Evolutionary conservation across 768 basidiomycete species (phyloP), one percentile per base, ranked within the genome.

Genomic region (Leccinum rimulosum): DNA sequence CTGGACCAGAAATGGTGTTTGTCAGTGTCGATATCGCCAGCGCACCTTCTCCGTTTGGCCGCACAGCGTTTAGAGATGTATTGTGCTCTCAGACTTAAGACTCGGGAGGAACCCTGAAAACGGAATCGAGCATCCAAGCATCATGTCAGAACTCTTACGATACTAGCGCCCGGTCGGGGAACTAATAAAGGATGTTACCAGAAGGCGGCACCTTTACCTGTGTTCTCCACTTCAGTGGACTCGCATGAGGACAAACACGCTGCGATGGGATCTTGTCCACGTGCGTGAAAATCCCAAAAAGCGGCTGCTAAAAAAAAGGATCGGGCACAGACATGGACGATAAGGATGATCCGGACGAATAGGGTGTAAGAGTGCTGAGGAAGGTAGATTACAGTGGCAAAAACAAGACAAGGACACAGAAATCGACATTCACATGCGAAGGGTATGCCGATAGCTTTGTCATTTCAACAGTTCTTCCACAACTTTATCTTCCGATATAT

Each of bases 401-500:
- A 61, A 63, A 68, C 56, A 36, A 45, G 54, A 58, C 57, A 68
- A 55, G 58, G 60, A 63, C 67, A 73, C 66, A 69, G 54, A 56
- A 58, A 63, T 67, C 51, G 60, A 61, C 57, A 55, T 57, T 67
- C 61, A 63, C 61, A 60, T 71, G 64, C 48, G 43, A 55, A 53
- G 57, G 70, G 63, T 70, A 73, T 73, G 61, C 45, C 53, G 65
- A 62, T 51, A 62, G 47, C 55, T 35, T 50, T 64, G 60, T 77
- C 64, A 82, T 68, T 89, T 90, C 75, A 95, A 77, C 62, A 95
- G 79, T 75, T 93, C 91, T 74, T 95, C 91, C 27, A 95, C 88
- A 45, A 95, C 79, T 70, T 86, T 83, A 68, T 95, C 93, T 67
- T 93, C 91, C 45, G 83, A 74, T 72, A 93, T 89, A 73, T 89